Base-by-base conservation (phyloP, 169 alveolate species). In the Plasmodium ovale region DNA sequence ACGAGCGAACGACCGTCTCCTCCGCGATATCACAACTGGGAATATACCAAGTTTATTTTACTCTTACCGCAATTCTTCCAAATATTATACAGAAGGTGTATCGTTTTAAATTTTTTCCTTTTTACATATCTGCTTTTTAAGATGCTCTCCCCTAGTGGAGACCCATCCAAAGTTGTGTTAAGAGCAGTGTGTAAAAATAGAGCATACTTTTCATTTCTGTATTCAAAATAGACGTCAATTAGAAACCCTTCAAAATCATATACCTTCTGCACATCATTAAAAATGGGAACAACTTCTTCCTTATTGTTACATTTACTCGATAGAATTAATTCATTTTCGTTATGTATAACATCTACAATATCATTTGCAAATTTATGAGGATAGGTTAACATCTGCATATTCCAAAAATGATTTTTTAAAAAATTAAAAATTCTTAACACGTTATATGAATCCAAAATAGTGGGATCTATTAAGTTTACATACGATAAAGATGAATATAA, bases 241-340 rank as follows among this genome's bases (percentile, higher is more conserved):
- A 82, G 47, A 39, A 82, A 68, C 2, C 90, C 90, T 82, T 82
- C 90, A 65, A n/a, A 82, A 65, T 82, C 90, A 65, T 49, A 65
- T 51, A 71, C 23, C 49, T 82, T 82, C 47, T 82, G 62, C 19
- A 82, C 19, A 54, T 70, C 64, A 23, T 65, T 16, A 71, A 82
- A 82, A 14, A 33, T 33, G n/a, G n/a, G n/a, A 5, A n/a, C 44
- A 16, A 7, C 47, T 29, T 68, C 37, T 7, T 77, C 27, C 14
- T 27, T 42, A 14, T 12, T 4, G n/a, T 21, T 29, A 14, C 33
- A 14, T n/a, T 35, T 14, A n/a, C 31, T 74, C 4, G 21, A 25
- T 49, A 42, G 2, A 29, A 82, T 25, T 14, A 65, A 33, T 3
- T 54, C 35, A 29, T 82, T 82, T 51, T 82, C 72, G 23, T 67